Evolutionary conservation across 1,284 basidiomycete species (phyloP), one percentile per base, ranked within the genome.

Genomic region (Bjerkandera adusta): DNA sequence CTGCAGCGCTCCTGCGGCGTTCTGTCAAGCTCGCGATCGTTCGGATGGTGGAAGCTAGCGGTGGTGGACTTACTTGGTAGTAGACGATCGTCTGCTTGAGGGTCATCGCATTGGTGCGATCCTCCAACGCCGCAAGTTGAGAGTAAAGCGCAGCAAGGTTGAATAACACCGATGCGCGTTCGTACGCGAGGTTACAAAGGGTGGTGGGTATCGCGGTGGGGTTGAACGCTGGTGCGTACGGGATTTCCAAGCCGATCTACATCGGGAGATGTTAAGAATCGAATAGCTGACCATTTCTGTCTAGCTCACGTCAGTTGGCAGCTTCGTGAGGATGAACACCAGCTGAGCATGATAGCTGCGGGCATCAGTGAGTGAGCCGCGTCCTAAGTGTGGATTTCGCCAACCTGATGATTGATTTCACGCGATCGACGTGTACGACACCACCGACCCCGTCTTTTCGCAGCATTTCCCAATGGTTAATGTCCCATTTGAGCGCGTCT

Each of bases 301-400:
- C 20, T 15, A 32, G 67, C 78, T 45, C 50, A 87, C 84, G 59
- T 89, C 77, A 10, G 75, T 64, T 12, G 88, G 85, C 18, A 90
- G 68, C 59, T 89, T 89, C 5, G 79, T 80, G 34, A 89, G 68
- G 21, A 94, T 77, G 53, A 87, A 92, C 2, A 77, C 72, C 35
- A 97, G 80, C 66, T 96, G 93, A 3, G 93, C 90, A 56, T 95
- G 85, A 61, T 97, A 97, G 48, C 92, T 95, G 35, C 12, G 21
- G 36, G 18, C 33, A 43, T 41, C 29, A 12, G 34, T 22, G 26
- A 44, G 38, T 46, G 32, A 51, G 53, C 44, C 57, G 57, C 29
- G 57, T 60, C 57, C 44, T 18, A 24, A 42, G 25, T 29, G 26
- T 38, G 43, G 52, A 50, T 34, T 30, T 30, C 53, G 69, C 71